Evolutionary conservation across 1,284 basidiomycete species (phyloP), one percentile per base, ranked within the genome.

Genomic region (Heliocybe sulcata): DNA sequence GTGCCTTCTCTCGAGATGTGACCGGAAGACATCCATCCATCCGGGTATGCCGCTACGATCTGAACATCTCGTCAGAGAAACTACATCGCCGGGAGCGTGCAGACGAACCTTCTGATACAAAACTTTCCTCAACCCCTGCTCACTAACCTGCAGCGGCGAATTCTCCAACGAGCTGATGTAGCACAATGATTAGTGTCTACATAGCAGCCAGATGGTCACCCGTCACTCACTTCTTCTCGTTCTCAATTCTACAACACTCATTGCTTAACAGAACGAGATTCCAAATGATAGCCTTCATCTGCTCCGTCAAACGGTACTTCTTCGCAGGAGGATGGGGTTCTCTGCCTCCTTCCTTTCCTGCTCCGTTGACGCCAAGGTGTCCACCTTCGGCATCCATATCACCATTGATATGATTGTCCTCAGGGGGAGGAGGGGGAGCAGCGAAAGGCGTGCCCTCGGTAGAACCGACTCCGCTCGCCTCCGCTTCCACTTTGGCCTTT

Each of bases 181-280:
- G 52, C 29, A 54, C 47, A 58, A 51, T 53, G n/a, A 59, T 12
- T 19, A 22, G 31, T 16, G 38, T 26, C n/a, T 6, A 10, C 4
- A 45, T 20, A 4, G 42, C 16, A 4, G 42, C 23, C 16, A 19
- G 47, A 49, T 12, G 25, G 10, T 4, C 12, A 6, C 6, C n/a
- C 38, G 26, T 2, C 19, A 78, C 86, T 29, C 64, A 90, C 87
- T 89, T 88, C 69, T 90, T 90, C 79, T 90, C 87, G 63, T 91
- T 90, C 72, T 90, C 87, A 67, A 92, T 69, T 61, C 86, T 70
- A 69, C 85, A 88, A 55, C 82, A 82, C 70, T 91, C 89, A 63
- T 91, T 91, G 66, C 87, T 90, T 57, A 92, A 66, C 63, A 83
- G 74, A 45, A 92, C 89, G 8, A 91, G 73, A 68, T 87, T 80